Evolutionary conservation across 768 basidiomycete genomes (phyloP).

Genomic region (Inosperma sp.): DNA sequence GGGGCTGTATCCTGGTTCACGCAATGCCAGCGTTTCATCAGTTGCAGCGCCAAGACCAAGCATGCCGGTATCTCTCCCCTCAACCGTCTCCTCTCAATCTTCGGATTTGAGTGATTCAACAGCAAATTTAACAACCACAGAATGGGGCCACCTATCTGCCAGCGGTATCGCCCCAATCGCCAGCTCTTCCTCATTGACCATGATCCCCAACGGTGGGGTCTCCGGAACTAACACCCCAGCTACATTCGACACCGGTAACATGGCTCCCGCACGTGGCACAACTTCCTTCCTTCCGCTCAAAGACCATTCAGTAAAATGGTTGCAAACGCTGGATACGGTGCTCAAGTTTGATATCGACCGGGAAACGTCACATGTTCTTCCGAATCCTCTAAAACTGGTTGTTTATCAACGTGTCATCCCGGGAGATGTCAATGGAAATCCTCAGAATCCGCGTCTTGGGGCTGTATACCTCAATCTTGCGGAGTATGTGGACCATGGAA

Average conservation of each 20-base stretch:
- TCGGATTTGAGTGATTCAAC: neutral
- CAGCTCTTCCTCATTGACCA: constrained; percentile 7
- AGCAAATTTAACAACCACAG: constrained; percentile 8
- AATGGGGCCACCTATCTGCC: constrained; percentile 10
- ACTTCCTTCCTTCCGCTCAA: constrained; percentile 57
- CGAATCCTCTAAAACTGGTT: constrained; percentile 61
- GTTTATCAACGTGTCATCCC: constrained; percentile 58
- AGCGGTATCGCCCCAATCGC: constrained; percentile 20
- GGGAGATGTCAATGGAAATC: constrained; percentile 48
- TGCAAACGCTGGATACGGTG: constrained; percentile 49
- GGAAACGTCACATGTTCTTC: constrained; percentile 44
- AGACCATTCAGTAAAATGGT: constrained; percentile 65
- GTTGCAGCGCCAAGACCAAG: neutral
- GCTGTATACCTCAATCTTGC: constrained; percentile 67
- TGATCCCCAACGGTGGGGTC: neutral
- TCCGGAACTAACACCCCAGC: constrained; percentile 14
- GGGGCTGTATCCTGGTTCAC: neutral
- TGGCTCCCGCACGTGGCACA: constrained; percentile 45
- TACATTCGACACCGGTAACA: constrained; percentile 2
- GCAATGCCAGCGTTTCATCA: neutral
- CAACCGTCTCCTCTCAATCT: neutral
- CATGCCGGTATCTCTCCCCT: neutral
- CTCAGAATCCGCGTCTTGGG: constrained; percentile 59
- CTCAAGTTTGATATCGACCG: constrained; percentile 60
- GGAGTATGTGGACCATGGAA: constrained; percentile 61